Base-by-base conservation (phyloP, 1,284 basidiomycete species). In the Ustilago vetiveriae region DNA sequence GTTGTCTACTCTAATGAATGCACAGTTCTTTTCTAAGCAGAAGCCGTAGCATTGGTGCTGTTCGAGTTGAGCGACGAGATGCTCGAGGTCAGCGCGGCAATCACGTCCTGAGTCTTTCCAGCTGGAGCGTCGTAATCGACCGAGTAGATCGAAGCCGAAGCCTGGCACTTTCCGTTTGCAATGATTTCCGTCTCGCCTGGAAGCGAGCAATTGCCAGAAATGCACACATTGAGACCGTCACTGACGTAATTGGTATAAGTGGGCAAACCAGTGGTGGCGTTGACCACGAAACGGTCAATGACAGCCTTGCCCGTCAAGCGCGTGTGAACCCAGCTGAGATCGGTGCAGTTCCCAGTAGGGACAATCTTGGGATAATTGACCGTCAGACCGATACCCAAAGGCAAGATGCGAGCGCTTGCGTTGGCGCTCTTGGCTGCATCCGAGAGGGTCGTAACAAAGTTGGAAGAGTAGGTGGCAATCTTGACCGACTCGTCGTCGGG, bases 101-200 rank as follows among this genome's bases (percentile, higher is more conserved):
- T 16, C 0, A 45, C 27, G 5, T 46, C 19, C 16, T 10, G 3
- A 11, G 51, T 60, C 7, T 39, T 52, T 30, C 51, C 36, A 29
- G 35, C 57, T 3, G 75, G 73, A 2, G 78, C 76, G 50, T 78
- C 74, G 43, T 78, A 79, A 47, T 78, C 76, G 33, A 71, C 66
- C 41, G 54, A 53, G 40, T 68, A 79, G 38, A 79, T 55, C 35
- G 56, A 63, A 22, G 74, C 63, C 11, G 74, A 60, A 14, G 64
- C 69, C 30, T 71, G 50, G 57, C 76, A 79, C 13, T 55, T 40
- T 26, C 53, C 66, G 24, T 59, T 50, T 13, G 39, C 33, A 19
- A 79, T 62, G 11, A 70, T 46, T 22, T 69, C 60, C 19, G 74
- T 76, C 59, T 79, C 78, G 11, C 78, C 78, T 19, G 70, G 69